Percentiles rank a stretch among this genome's conserved stretches.
phyloP scores from a whole-genome alignment of 371 early-diverging fungal species.

The Mucor circinelloides region DNA sequence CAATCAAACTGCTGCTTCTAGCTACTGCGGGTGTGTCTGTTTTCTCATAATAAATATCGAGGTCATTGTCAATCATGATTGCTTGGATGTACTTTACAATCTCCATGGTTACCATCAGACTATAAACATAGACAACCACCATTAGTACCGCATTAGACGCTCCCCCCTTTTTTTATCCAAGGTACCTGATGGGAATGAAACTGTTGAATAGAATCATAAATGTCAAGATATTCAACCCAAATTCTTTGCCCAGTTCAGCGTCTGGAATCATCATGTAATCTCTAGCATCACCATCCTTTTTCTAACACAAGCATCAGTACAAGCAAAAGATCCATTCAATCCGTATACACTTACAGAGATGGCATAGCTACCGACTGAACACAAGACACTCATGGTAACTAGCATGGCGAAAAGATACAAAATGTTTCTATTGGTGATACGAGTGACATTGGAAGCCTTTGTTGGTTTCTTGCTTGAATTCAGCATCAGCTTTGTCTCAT shows the following conservation, averaged over 20 bases:
- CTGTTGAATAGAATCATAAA: conserved; percentile 91
- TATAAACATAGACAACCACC: conserved; percentile 6
- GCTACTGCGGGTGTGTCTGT: conserved; percentile 88
- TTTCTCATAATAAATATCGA: conserved; percentile 85
- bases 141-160: not conserved
- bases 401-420: conserved; percentile 88
- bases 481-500: conserved; percentile 87
- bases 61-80: conserved; percentile 76
- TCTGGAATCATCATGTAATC: conserved; percentile 9
- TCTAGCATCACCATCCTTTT: not conserved
- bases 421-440: conserved; percentile 91
- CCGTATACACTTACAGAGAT: conserved; percentile 32
- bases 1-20: conserved; percentile 88
- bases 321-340: no score
- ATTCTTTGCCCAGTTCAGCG: conserved; percentile 42
- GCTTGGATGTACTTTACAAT: conserved; percentile 86
- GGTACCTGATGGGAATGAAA: conserved; percentile 84
- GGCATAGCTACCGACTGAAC: conserved; percentile 75
- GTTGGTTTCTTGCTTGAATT: conserved; percentile 71
- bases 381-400: conserved; percentile 79
- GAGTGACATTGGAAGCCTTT: conserved; percentile 68
- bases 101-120: conserved; percentile 92
- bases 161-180: not conserved
- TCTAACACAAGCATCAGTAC: not conserved
- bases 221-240: conserved; percentile 77